phyloP scores from a whole-genome alignment of 1,139 yeast genomes.

The Barnettozyma hawaiiensis region DNA sequence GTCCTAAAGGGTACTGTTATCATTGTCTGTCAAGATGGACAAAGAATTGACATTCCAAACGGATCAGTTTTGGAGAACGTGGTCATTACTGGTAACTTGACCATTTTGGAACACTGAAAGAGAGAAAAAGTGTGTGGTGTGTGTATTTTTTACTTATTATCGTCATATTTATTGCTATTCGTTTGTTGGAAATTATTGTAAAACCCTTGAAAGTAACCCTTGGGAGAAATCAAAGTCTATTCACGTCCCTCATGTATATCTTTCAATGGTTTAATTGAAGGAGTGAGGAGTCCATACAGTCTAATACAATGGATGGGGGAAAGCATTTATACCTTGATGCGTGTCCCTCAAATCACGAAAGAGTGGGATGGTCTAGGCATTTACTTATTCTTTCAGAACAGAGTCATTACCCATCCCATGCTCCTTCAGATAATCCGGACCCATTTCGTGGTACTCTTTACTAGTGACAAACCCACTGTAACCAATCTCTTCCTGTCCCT shows the following conservation, averaged over 20 bases:
- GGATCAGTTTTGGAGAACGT: slow-evolving; percentile 93
- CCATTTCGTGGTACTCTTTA: slow-evolving; percentile 80
- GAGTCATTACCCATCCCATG: slow-evolving; percentile 66
- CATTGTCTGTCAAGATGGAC: slow-evolving; percentile 96
- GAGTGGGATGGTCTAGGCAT: background rate
- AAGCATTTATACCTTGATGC: too few species aligned
- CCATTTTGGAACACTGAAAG: slow-evolving; percentile 82
- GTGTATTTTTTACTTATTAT: background rate
- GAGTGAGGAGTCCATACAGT: too few species aligned
- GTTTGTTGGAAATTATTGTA: too few species aligned
- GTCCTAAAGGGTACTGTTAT: slow-evolving; percentile 95
- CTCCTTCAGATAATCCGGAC: slow-evolving; percentile 84
- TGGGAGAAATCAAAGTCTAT: too few species aligned
- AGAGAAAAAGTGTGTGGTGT: too few species aligned
- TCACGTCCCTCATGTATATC: too few species aligned
- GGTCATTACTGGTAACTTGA: slow-evolving; percentile 93
- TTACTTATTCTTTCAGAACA: slow-evolving; percentile 10
- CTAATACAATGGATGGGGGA: too few species aligned
- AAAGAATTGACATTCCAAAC: slow-evolving; percentile 93
- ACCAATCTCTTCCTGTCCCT: slow-evolving; percentile 37
- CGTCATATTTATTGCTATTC: background rate
- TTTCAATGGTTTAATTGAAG: too few species aligned
- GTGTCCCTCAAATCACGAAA: too few species aligned
- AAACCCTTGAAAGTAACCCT: too few species aligned
- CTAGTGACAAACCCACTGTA: slow-evolving; percentile 50